Evolutionary conservation across 1,284 basidiomycete genomes (phyloP), one percentile per base, ranked within the genome.

Genomic region (Phellinidium pouzarii): DNA sequence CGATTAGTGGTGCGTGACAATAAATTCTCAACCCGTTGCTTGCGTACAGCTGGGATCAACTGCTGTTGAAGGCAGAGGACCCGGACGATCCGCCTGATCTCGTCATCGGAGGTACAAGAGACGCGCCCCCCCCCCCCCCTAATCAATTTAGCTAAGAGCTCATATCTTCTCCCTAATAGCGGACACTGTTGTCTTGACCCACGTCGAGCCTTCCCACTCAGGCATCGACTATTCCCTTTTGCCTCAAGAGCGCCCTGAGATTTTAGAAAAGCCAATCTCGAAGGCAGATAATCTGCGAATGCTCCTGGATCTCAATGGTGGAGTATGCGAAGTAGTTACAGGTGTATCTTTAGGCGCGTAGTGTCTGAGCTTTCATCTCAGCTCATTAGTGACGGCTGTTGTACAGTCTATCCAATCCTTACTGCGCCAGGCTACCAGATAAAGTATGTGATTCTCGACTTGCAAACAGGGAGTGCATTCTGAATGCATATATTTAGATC

Each of bases 101-200:
- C 22, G 93, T 98, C 43, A 97, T 99, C 59, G 87, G 82, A 57
- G 91, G 91, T 90, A 43, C n/a, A n/a, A n/a, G n/a, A n/a, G n/a
- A n/a, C n/a, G n/a, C 48, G 77, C 62, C 5, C 9, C 34, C 23
- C 20, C 29, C 19, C 36, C 27, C 11, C 27, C 8, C 37, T 19
- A 46, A 44, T 41, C 44, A 22, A 38, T 12, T 19, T 31, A 23
- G 2, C 31, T 7, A 14, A 14, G 31, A 3, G 31, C 31, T 14
- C 3, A 34, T 14, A 14, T 31, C 31, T 48, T 51, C 41, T 26
- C 17, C 45, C 19, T 20, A 31, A 47, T 62, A 91, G 94, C 93
- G 55, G 94, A 97, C 64, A 96, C 94, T 0, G 82, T 97, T 14
- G 91, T 96, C 19, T 72, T 96, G 45, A 89, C 88, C 17, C 90